Percentiles rank a stretch among this genome's conserved stretches.
Conservation (phyloP, 108 stramenopile species). For the Cyclotella distinguenda region DNA sequence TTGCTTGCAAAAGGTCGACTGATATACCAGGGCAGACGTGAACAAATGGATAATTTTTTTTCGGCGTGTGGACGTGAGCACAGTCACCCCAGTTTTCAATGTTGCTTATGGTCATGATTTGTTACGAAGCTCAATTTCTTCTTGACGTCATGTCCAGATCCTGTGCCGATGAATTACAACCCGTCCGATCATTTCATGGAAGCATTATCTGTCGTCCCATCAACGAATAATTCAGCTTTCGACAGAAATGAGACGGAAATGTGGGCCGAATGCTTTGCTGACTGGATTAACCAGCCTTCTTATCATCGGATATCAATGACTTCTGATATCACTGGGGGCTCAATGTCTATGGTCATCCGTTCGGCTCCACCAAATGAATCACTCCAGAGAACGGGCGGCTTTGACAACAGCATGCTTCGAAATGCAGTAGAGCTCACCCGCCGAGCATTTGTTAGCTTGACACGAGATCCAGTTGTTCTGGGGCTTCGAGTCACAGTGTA, state of each 20-base stretch:
- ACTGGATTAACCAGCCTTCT: conserved; percentile 5
- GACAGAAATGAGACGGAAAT: conserved; percentile 1
- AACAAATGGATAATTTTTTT: conserved; percentile 54
- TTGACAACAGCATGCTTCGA: not conserved
- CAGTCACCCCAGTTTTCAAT: not conserved
- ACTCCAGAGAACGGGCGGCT: not conserved
- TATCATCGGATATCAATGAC: not conserved
- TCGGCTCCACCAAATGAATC: not conserved
- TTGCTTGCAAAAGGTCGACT: conserved; percentile 56
- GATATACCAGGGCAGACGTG: conserved; percentile 54
- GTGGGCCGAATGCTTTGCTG: conserved; percentile 5
- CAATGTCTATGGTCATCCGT: conserved; percentile 2
- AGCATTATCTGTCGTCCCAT: conserved; percentile 12
- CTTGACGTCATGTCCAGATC: conserved; percentile 29
- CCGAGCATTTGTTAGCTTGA: conserved; percentile 56
- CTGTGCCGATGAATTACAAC: conserved; percentile 52
- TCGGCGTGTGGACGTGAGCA: conserved; percentile 18
- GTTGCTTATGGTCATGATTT: not conserved
- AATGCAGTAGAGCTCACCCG: conserved; percentile 44
- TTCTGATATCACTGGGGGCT: not conserved
- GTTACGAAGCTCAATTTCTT: too few relatives aligned
- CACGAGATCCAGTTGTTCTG: conserved; percentile 59
- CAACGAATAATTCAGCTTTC: not conserved
- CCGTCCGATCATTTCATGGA: conserved; percentile 54
- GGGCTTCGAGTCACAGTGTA: conserved; percentile 61